A percentile compares a stretch with the other conserved stretches of the same genome.
Conservation (phyloP, 2,329 filamentous ascomycete species). For the Cyanodermella asteris region DNA sequence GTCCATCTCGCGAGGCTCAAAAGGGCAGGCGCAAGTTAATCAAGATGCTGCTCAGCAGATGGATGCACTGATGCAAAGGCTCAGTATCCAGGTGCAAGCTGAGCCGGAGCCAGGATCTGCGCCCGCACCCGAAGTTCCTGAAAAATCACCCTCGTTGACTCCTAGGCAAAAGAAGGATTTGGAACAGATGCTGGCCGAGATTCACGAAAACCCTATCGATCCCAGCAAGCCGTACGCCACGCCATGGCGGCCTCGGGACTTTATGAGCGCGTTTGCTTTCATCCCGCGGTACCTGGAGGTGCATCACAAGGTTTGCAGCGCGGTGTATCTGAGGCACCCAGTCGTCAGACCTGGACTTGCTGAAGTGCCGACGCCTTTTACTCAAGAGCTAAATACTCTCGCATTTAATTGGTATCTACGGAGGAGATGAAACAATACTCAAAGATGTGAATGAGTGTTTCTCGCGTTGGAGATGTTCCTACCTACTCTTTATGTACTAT, state of each 20-base stretch:
- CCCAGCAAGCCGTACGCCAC: constrained; percentile 64
- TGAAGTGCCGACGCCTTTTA: constrained; percentile 71
- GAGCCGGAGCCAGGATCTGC: no score
- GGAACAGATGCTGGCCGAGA: constrained; percentile 35
- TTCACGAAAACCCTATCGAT: constrained; percentile 59
- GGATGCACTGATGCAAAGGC: no score
- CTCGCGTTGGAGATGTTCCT: neutral
- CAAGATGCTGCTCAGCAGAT: no score
- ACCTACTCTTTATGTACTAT: no score
- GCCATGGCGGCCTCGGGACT: constrained; percentile 71
- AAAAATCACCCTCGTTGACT: no score
- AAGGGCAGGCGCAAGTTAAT: no score
- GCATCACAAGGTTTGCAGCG: constrained; percentile 89
- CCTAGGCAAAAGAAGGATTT: constrained; percentile 24
- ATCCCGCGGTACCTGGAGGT: constrained; percentile 92
- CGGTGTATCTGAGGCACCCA: constrained; percentile 84
- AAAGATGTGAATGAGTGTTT: constrained; percentile 4
- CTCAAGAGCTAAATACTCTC: constrained; percentile 46
- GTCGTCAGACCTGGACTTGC: constrained; percentile 62
- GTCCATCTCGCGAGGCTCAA: constrained; percentile 39
- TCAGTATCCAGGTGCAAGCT: no score
- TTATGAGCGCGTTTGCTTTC: constrained; percentile 82
- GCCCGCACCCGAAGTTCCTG: no score
- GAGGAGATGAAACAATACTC: constrained; percentile 55
- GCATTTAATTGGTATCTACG: constrained; percentile 90